phyloP scores from a whole-genome alignment of 768 basidiomycete genomes.

The Mrakia hoshinonis region DNA sequence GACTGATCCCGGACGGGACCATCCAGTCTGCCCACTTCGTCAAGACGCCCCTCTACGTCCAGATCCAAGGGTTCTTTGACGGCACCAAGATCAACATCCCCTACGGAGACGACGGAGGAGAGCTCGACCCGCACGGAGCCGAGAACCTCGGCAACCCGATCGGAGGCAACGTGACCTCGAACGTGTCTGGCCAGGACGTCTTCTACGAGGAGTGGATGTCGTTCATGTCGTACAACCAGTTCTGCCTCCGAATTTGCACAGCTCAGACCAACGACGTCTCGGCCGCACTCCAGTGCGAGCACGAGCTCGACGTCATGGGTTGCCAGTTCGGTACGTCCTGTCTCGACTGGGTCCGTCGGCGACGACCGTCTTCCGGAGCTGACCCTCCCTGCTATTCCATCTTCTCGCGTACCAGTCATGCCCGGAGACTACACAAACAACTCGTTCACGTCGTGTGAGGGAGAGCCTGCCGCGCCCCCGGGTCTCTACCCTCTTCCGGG shows the following conservation, averaged over 20 bases:
- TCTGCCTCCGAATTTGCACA: slow-evolving; percentile 30
- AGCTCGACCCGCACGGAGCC: slow-evolving; percentile 46
- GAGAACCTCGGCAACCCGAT: slow-evolving; percentile 43
- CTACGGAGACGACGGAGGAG: slow-evolving; percentile 44
- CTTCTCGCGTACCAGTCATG: slow-evolving; percentile 35
- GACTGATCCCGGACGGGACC: slow-evolving; percentile 36
- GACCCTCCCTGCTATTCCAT: background rate
- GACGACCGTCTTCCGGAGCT: no score
- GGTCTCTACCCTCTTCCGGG: slow-evolving; percentile 30
- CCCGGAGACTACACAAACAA: slow-evolving; percentile 44
- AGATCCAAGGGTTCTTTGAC: slow-evolving; percentile 49
- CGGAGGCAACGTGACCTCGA: slow-evolving; percentile 43
- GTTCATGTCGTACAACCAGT: slow-evolving; percentile 45
- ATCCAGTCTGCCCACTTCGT: slow-evolving; percentile 44
- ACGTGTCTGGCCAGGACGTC: slow-evolving; percentile 40
- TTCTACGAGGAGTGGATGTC: slow-evolving; percentile 47
- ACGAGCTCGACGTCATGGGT: slow-evolving; percentile 19
- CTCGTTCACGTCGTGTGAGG: slow-evolving; percentile 46
- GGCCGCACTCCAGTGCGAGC: slow-evolving; percentile 22
- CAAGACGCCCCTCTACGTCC: slow-evolving; percentile 43
- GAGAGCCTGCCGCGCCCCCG: slow-evolving; percentile 39
- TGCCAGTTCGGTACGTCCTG: no score
- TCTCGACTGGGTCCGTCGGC: no score
- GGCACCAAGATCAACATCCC: slow-evolving; percentile 45
- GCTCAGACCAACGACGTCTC: slow-evolving; percentile 13